A percentile compares a stretch with the other conserved stretches of the same genome.
Conservation (phyloP, 371 early-diverging fungal species). For the Racocetra persica region DNA sequence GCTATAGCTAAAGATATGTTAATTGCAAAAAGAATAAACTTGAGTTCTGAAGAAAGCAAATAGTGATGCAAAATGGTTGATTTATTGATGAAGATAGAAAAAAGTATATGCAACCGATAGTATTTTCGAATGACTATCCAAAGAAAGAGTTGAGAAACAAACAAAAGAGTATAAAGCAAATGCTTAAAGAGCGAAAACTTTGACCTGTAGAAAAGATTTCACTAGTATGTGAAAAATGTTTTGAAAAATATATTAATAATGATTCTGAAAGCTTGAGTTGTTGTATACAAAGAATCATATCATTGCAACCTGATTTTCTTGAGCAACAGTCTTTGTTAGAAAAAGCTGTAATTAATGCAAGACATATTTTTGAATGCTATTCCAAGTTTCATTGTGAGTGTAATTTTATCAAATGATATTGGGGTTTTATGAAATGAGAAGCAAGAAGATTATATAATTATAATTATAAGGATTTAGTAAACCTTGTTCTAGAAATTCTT, state of each 20-base stretch:
- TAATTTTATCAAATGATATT: slow-evolving; percentile 34
- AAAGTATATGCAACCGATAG: background rate
- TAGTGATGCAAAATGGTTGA: background rate
- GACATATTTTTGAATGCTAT: slow-evolving; percentile 41
- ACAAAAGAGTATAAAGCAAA: slow-evolving; percentile 3
- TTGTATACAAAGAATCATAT: slow-evolving; percentile 37
- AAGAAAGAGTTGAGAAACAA: slow-evolving; percentile 7
- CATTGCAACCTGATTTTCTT: slow-evolving; percentile 40
- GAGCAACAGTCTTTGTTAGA: slow-evolving; percentile 37
- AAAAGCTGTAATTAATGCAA: slow-evolving; percentile 26
- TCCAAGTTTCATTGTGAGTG: slow-evolving; percentile 45
- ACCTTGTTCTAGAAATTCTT: slow-evolving; percentile 10
- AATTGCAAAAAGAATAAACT: background rate
- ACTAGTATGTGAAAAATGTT: slow-evolving; percentile 25
- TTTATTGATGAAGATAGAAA: background rate
- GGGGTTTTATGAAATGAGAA: slow-evolving; percentile 20
- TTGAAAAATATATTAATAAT: slow-evolving; percentile 10
- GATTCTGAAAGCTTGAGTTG: slow-evolving; percentile 23
- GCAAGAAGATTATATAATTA: slow-evolving; percentile 24
- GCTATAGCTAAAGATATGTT: background rate
- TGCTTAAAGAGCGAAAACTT: background rate
- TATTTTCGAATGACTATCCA: background rate
- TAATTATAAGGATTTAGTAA: slow-evolving; percentile 25
- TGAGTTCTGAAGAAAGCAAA: background rate
- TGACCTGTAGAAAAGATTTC: background rate